Percentiles rank a stretch among this genome's conserved stretches.
Conservation (phyloP, 202 grass and related monocot genomes). For the Dendrocalamus latiflorus region DNA sequence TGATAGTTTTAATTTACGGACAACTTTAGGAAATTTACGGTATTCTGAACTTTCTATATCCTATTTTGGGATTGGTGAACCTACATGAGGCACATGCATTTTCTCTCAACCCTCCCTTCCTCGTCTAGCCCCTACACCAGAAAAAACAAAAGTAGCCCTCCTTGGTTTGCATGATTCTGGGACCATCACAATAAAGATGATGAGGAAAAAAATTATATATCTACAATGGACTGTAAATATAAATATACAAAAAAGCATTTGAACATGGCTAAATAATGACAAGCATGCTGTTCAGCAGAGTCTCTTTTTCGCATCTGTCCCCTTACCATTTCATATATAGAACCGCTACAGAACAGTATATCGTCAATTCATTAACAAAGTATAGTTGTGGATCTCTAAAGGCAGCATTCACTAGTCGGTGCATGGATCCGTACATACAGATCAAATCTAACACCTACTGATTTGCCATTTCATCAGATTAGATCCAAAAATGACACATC, state of each 20-base stretch:
- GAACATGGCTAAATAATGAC: not conserved
- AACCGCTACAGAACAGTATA: not conserved
- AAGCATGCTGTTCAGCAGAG: not conserved
- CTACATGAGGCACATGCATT: not conserved
- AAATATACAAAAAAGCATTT: not conserved
- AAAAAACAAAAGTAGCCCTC: not conserved
- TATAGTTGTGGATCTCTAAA: not conserved
- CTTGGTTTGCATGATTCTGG: not conserved
- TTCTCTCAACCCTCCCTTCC: not conserved
- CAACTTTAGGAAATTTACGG: not conserved
- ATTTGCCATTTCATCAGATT: not conserved
- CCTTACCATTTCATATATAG: not conserved
- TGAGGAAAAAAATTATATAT: not conserved
- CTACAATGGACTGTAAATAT: not conserved
- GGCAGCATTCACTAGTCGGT: not conserved
- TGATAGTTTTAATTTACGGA: not conserved
- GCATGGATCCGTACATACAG: not conserved
- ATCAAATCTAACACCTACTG: constrained; percentile 5
- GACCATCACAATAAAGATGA: not conserved
- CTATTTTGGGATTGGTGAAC: not conserved
- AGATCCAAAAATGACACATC: constrained; percentile 10
- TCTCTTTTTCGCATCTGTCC: not conserved
- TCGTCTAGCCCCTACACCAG: not conserved
- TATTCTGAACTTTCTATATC: not conserved
- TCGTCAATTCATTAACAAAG: not conserved